These are phyloP conservation scores for Poa pratensis DNA, from an alignment of 176 grass and related monocot genomes.

Conservation along the genomic window DNA sequence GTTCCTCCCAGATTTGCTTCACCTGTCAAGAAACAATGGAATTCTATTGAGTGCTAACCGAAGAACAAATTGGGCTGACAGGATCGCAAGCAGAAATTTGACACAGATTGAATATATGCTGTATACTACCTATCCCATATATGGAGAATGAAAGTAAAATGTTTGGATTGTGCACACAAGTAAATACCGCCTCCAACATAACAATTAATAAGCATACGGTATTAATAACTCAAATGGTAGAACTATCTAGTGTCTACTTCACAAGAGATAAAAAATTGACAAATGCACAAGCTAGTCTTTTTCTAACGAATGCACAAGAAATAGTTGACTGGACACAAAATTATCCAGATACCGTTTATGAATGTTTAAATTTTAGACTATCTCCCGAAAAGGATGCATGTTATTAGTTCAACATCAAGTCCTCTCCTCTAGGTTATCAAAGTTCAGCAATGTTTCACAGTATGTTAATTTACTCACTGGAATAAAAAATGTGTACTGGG, in stretches of 20 bases:
- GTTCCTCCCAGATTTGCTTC: slow-evolving; percentile 84
- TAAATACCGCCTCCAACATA: not conserved
- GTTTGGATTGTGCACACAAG: not conserved
- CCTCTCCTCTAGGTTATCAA: not conserved
- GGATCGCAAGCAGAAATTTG: not conserved
- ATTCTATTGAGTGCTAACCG: not conserved
- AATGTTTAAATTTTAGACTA: slow-evolving; percentile 1
- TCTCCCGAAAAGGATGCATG: not conserved
- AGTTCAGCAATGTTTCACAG: not conserved
- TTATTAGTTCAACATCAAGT: not conserved
- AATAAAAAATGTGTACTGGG: slow-evolving; percentile 9
- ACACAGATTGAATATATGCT: not conserved
- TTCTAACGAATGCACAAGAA: not conserved
- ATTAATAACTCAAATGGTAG: slow-evolving; percentile 31
- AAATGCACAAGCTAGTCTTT: not conserved
- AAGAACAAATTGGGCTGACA: slow-evolving; percentile 15
- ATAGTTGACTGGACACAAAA: not conserved
- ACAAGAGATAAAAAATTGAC: not conserved
- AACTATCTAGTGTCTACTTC: not conserved
- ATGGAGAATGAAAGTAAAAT: not conserved
- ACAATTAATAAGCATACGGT: not conserved
- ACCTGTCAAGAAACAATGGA: slow-evolving; percentile 56
- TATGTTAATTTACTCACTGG: not conserved
- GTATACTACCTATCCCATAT: slow-evolving; percentile 5
- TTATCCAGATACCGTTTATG: slow-evolving; percentile 9